Evolutionary conservation across 2,329 filamentous ascomycete genomes (phyloP), one percentile per base, ranked within the genome.

Genomic region (Ceratocystis harringtonii): DNA sequence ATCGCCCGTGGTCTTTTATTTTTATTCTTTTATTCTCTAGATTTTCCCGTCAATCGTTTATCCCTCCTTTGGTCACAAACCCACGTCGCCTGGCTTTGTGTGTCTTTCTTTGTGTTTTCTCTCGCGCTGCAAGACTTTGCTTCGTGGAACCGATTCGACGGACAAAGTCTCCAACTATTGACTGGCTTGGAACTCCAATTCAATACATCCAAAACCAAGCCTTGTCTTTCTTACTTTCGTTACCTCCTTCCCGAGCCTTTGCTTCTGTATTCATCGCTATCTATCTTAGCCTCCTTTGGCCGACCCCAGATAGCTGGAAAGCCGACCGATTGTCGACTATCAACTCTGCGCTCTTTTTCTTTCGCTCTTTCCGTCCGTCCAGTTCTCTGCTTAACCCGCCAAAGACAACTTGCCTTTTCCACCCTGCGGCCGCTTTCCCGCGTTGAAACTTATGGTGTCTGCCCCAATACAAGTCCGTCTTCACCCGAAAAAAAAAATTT

Each of bases 271-370:
- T 52, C 12, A 45, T 63, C 43, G 45, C 28, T 10, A 50, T 52
- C 69, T 72, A 45, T 45, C 60, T 45, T 32, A 8, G 43, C 36
- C 60, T 44, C 43, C 15, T 28, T 19, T 17, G 19, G 36, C 19
- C 43, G 5, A 61, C 36, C 30, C 44, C 60, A 44, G 60, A 61
- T 78, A 79, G 77, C 78, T 78, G 78, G 78, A 75, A 41, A 77
- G 78, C 48, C 5, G n/a, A 8, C 19, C 48, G 48, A 52, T 5
- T 22, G 4, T 50, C 45, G 45, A n/a, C 48, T 41, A 12, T 41
- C 32, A 36, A 36, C 36, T 41, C 2, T 10, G 36, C 36, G 36
- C 36, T 41, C 36, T 41, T 41, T 36, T 41, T 12, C 8, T 41
- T 41, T 41, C 36, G 36, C 8, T 41, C 36, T 12, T 41, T 12